Evolutionary conservation across 139 green algal species (phyloP).

Genomic region (Picochlorum sp.): DNA sequence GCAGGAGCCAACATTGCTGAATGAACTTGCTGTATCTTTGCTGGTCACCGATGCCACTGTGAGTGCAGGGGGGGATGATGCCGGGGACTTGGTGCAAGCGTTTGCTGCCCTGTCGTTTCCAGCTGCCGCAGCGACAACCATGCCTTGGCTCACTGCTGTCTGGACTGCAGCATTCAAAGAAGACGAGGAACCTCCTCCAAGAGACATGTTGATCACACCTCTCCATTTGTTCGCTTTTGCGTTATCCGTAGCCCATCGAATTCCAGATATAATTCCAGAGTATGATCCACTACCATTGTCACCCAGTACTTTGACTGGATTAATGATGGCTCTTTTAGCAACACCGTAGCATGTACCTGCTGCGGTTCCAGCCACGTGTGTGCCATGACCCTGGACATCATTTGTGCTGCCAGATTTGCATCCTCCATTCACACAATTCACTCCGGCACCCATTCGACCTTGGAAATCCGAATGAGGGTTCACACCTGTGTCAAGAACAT

Average conservation of each 20-base stretch:
- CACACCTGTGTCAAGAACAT: conserved; percentile 48
- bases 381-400: conserved; percentile 54
- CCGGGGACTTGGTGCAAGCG: conserved; percentile 42
- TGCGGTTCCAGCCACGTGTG: conserved; percentile 44
- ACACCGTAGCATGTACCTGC: conserved; percentile 45
- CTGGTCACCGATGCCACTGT: conserved; percentile 32
- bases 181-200: conserved; percentile 30
- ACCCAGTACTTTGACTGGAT: conserved; percentile 25
- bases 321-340: conserved; percentile 40
- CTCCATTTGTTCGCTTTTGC: conserved; percentile 14
- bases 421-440: not conserved
- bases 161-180: conserved; percentile 42
- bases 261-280: conserved; percentile 38
- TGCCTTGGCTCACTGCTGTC: conserved; percentile 8
- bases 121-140: conserved; percentile 39
- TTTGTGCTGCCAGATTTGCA: not conserved
- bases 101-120: conserved; percentile 38
- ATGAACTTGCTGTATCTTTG: conserved; percentile 28
- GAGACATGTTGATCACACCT: conserved; percentile 49
- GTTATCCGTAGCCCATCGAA: conserved; percentile 31
- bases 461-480: conserved; percentile 33
- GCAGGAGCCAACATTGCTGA: conserved; percentile 57
- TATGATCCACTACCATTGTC: conserved; percentile 32
- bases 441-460: not conserved
- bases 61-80: conserved; percentile 22